Evolutionary conservation across 2,329 filamentous ascomycete species (phyloP).

Genomic region (Sporothrix schenckii): DNA sequence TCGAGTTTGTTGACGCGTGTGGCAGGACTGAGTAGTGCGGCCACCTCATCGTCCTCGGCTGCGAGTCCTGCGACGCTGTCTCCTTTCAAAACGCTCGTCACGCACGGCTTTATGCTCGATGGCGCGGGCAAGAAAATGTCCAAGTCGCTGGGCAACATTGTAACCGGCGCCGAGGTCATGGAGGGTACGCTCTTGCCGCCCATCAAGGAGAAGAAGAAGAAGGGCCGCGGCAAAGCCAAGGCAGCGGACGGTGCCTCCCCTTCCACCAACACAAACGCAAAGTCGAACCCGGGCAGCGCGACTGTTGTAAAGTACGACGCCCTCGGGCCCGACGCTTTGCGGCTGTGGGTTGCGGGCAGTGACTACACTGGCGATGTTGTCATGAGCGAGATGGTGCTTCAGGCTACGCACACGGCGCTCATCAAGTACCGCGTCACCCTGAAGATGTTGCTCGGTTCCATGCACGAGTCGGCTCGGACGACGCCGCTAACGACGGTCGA

Average conservation of each 20-base stretch:
- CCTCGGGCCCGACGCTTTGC: slow-evolving; percentile 82
- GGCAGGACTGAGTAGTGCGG: slow-evolving; percentile 56
- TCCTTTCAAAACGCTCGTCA: slow-evolving; percentile 88
- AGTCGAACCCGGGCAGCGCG: neutral
- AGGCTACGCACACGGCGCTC: slow-evolving; percentile 73
- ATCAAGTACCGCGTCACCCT: slow-evolving; percentile 88
- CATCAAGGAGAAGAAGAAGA: slow-evolving; percentile 63
- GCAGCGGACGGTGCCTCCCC: slow-evolving; percentile 39
- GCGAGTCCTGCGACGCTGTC: slow-evolving; percentile 45
- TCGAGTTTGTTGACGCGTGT: slow-evolving; percentile 89
- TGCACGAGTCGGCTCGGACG: slow-evolving; percentile 58
- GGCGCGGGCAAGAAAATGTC: slow-evolving; percentile 96
- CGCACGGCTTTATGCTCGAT: slow-evolving; percentile 93
- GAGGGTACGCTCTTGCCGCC: slow-evolving; percentile 76
- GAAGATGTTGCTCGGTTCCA: slow-evolving; percentile 84
- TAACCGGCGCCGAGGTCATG: slow-evolving; percentile 81
- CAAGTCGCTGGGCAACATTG: slow-evolving; percentile 89
- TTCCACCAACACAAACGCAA: neutral
- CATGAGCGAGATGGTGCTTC: slow-evolving; percentile 76
- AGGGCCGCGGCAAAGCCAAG: slow-evolving; percentile 48
- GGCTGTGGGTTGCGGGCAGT: slow-evolving; percentile 87
- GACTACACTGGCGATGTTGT: slow-evolving; percentile 89
- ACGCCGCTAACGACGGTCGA: slow-evolving; percentile 64
- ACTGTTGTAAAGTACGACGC: slow-evolving; percentile 59
- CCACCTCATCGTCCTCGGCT: neutral